Conservation (phyloP, 495 filamentous ascomycete species). For the Aspergillus sclerotioniger region DNA sequence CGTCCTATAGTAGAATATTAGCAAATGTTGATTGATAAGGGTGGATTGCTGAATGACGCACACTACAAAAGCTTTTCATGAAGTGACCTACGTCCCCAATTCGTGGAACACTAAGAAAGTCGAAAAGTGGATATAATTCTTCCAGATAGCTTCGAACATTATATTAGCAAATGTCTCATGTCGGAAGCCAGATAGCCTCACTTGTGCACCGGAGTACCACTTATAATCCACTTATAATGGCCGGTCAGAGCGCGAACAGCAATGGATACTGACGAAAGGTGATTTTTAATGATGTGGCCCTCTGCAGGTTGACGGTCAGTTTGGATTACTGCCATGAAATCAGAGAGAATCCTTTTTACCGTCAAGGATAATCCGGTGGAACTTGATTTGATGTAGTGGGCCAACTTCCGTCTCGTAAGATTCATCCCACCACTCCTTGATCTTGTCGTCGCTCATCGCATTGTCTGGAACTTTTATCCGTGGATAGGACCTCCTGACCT, state of each 20-base stretch:
- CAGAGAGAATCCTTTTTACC: conserved; percentile 31
- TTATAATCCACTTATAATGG: conserved; percentile 57
- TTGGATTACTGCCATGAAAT: neutral
- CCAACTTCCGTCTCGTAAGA: conserved; percentile 35
- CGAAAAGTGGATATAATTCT: conserved; percentile 61
- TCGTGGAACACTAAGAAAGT: conserved; percentile 53
- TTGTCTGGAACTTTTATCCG: conserved; percentile 26
- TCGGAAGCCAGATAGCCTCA: conserved; percentile 8
- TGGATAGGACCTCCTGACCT: conserved; percentile 53
- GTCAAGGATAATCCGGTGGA: conserved; percentile 57
- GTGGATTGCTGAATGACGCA: conserved; percentile 1
- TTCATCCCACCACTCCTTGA: conserved; percentile 37
- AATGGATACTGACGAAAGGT: conserved; percentile 40
- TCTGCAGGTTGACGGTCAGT: conserved; percentile 17
- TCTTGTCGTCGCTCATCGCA: conserved; percentile 21
- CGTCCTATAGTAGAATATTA: conserved; percentile 20
- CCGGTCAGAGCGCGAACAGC: conserved; percentile 54
- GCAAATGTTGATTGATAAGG: neutral
- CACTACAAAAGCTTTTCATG: conserved; percentile 45
- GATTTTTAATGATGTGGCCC: conserved; percentile 64
- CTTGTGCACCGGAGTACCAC: conserved; percentile 63
- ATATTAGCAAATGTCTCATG: neutral
- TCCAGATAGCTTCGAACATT: conserved; percentile 22
- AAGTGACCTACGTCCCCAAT: conserved; percentile 45
- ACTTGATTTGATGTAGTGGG: conserved; percentile 48